These are phyloP conservation scores for Aeschynomene evenia DNA, from an alignment of 306 rosid genomes.

Conservation along the genomic window DNA sequence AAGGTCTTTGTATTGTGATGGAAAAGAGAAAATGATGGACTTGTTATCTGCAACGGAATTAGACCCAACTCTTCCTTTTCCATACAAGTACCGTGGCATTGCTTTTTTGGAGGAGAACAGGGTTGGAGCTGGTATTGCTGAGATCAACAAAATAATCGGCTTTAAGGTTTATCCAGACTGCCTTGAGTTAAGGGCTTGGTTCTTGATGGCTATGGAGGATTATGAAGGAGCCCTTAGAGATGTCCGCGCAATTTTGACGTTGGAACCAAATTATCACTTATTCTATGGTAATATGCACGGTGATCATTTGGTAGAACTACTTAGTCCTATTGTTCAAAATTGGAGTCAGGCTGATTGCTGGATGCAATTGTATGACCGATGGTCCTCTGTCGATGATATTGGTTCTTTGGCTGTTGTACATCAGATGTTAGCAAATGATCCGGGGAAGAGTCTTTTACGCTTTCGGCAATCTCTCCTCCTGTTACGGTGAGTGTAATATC, in stretches of 20 bases:
- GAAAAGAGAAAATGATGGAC: slow-evolving; percentile 78
- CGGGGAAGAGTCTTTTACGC: slow-evolving; percentile 75
- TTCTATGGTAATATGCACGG: slow-evolving; percentile 70
- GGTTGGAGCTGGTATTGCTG: slow-evolving; percentile 61
- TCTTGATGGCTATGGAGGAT: slow-evolving; percentile 66
- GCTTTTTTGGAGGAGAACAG: slow-evolving; percentile 57
- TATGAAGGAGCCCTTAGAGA: slow-evolving; percentile 80
- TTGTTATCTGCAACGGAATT: slow-evolving; percentile 68
- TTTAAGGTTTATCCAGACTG: slow-evolving; percentile 83
- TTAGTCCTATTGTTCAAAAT: slow-evolving; percentile 62
- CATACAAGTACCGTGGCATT: slow-evolving; percentile 77
- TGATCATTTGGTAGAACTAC: slow-evolving; percentile 65
- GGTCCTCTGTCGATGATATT: slow-evolving; percentile 92
- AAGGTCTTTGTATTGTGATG: slow-evolving; percentile 71
- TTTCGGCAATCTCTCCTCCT: slow-evolving; percentile 89
- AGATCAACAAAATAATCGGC: slow-evolving; percentile 68
- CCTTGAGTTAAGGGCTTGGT: slow-evolving; percentile 91
- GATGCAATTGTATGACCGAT: slow-evolving; percentile 84
- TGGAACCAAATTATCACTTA: slow-evolving; percentile 78
- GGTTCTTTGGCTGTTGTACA: slow-evolving; percentile 92
- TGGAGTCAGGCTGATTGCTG: slow-evolving; percentile 91
- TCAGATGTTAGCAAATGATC: slow-evolving; percentile 84
- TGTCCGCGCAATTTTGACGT: slow-evolving; percentile 77
- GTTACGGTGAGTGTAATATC: slow-evolving; percentile 53
- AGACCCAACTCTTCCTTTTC: slow-evolving; percentile 79